A percentile compares a stretch with the other conserved stretches of the same genome.
These are phyloP conservation scores for Histomonas meleagridis DNA, from an alignment of 208 protist genomes.

Conservation along the genomic window DNA sequence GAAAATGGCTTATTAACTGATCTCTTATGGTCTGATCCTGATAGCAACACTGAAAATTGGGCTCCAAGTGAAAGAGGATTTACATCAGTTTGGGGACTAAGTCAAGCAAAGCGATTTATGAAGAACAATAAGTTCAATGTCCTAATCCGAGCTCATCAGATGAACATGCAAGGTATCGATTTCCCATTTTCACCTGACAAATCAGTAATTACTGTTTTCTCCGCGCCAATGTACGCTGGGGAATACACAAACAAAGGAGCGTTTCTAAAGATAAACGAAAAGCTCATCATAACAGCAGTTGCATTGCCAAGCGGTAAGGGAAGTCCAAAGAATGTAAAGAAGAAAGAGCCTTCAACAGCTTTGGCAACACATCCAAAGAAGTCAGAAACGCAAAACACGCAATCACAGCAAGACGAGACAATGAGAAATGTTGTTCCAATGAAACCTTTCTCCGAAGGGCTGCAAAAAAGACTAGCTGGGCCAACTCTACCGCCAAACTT, in stretches of 20 bases:
- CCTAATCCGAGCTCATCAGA: constrained; percentile 92
- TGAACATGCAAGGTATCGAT: constrained; percentile 69
- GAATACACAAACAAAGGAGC: constrained; percentile 87
- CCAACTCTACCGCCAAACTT: no score
- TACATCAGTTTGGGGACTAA: constrained; percentile 87
- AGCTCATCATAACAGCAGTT: background rate
- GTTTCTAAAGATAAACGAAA: background rate
- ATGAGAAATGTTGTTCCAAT: no score
- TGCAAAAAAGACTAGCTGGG: no score
- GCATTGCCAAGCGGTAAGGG: no score
- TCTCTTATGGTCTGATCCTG: constrained; percentile 94
- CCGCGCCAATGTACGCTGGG: constrained; percentile 94
- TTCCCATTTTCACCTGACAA: constrained; percentile 87
- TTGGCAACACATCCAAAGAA: no score
- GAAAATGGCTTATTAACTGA: constrained; percentile 83
- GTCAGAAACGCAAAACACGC: no score
- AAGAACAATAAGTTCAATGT: constrained; percentile 94
- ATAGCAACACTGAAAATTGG: constrained; percentile 75
- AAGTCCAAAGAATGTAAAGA: no score
- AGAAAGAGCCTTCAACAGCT: no score
- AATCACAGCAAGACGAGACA: no score
- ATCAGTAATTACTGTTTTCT: constrained; percentile 96
- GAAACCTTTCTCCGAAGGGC: no score
- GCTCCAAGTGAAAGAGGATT: constrained; percentile 92
- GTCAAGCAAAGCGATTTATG: constrained; percentile 89